Base-by-base conservation (phyloP, 331 rosid species). In the Cydonia oblonga region DNA sequence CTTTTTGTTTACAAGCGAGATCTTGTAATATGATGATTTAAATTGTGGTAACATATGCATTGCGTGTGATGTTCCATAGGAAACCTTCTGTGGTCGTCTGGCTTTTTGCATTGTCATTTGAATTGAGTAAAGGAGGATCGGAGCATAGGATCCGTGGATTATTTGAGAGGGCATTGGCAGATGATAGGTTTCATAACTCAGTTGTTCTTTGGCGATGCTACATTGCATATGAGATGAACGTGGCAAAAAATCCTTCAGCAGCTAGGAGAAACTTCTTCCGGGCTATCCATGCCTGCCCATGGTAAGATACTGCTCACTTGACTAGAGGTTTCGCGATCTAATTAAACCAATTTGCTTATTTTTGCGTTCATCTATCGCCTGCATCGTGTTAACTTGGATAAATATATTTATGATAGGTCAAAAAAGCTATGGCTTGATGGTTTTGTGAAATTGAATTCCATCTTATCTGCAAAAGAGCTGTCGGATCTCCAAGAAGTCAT, bases 271-370 rank as follows among this genome's bases (percentile, higher is more conserved):
- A 89, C 38, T 93, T 90, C 87, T 93, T 93, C 73, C 91, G 98
- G 24, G 98, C 97, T 52, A 91, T 93, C 64, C 98, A 93, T 87
- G 87, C 98, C 49, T 93, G 97, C 74, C 98, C 98, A n/a, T 90
- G 97, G 97, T 93, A 80, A 86, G 90, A 66, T 56, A 80, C 46
- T 67, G 23, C 75, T 53, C 13, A 38, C 63, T 70, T 67, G 40
- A 10, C 64, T 1, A 26, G n/a, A 25, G 33, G 0, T 60, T 60
- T 60, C 35, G 29, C 18, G 65, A 60, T 26, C 5, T 3, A n/a
- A 56, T 56, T 56, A 22, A 56, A 9, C n/a, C 59, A 44, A 20
- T 20, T 18, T 30, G 59, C 11, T 26, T 7, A 52, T 44, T 68
- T 38, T 46, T 49, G 4, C 66, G 52, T 57, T 54, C 23, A 15